Base-by-base conservation (phyloP, 331 rosid genomes). In the Telfairia occidentalis region DNA sequence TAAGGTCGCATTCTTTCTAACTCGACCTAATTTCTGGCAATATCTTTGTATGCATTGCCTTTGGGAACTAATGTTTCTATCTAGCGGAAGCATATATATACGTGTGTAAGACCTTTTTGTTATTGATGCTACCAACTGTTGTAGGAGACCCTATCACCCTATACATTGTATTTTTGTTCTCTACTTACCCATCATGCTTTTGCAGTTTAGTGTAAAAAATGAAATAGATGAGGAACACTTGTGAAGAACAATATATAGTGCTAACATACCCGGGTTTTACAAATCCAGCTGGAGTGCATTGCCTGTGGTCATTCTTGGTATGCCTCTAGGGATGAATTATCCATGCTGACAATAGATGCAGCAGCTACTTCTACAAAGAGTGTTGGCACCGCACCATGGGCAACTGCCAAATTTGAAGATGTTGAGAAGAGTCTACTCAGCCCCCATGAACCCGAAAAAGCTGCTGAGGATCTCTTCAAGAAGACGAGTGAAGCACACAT, bases 301-400 rank as follows among this genome's bases (percentile, higher is more conserved):
- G 86, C 86, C 34, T 92, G 99, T 69, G 99, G 99, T 43, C 80
- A 95, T 80, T 84, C 89, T 72, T 92, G 99, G 99, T 92, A 88
- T 81, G 93, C 96, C 35, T 88, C 92, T 46, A 84, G 96, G 55
- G 97, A 95, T 74, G 96, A 79, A 74, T 86, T 83, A n/a, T 90
- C 97, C 63, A 48, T 61, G 76, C 92, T 86, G 70, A 87, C 96
- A 30, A 76, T 89, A 63, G 90, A 85, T 3, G 59, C 59, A 21
- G 80, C 87, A 43, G 73, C 89, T 0, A 82, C 71, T 72, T 76
- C 96, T 11, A 50, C 85, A 74, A 78, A 71, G 79, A 81, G 70
- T n/a, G 88, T 82, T 7, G 90, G 88, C 28, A 84, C 89, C 0
- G 86, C 86, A 11, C 96, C 96, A 8, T 87, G 29, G 83, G 89